Percentiles rank a stretch among this genome's conserved stretches.
Conservation (phyloP, 1,139 yeast genomes). For the Groenewaldozyma sp. region DNA sequence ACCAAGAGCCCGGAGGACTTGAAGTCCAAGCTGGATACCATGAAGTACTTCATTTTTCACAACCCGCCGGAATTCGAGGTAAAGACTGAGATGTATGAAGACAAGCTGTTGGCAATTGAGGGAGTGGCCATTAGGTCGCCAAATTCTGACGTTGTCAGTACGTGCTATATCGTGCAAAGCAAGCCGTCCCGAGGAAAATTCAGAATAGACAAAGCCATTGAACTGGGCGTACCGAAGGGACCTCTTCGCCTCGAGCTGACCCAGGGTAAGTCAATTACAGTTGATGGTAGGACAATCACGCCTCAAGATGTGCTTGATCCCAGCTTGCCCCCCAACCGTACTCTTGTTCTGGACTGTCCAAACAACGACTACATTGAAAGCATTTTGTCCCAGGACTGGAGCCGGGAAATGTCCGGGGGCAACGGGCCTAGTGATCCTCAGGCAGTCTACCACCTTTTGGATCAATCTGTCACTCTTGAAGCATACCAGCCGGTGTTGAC, state of each 20-base stretch:
- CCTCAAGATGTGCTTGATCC: constrained; percentile 72
- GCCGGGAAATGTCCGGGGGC: constrained; percentile 8
- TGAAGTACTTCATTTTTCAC: constrained; percentile 87
- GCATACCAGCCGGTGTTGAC: not conserved
- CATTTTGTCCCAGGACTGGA: constrained; percentile 21
- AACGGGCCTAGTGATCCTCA: constrained; percentile 15
- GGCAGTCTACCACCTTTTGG: constrained; percentile 67
- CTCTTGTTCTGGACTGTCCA: constrained; percentile 72
- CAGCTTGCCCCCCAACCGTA: constrained; percentile 46
- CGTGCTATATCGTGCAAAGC: constrained; percentile 58
- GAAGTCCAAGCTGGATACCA: constrained; percentile 56
- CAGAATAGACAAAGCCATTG: constrained; percentile 52
- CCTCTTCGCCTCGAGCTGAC: constrained; percentile 49
- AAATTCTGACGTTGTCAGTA: constrained; percentile 12
- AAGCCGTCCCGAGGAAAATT: constrained; percentile 74
- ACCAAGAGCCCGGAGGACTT: constrained; percentile 31
- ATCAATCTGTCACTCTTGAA: constrained; percentile 46
- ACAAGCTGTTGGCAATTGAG: constrained; percentile 43
- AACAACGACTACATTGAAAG: constrained; percentile 37
- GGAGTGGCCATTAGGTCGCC: constrained; percentile 34
- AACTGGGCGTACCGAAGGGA: constrained; percentile 64
- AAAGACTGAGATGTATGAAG: constrained; percentile 29
- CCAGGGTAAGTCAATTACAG: constrained; percentile 47
- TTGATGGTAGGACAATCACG: constrained; percentile 48
- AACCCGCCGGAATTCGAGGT: constrained; percentile 49